These are phyloP conservation scores for Lactifluus subvellereus DNA, from an alignment of 768 basidiomycete genomes.

Conservation along the genomic window DNA sequence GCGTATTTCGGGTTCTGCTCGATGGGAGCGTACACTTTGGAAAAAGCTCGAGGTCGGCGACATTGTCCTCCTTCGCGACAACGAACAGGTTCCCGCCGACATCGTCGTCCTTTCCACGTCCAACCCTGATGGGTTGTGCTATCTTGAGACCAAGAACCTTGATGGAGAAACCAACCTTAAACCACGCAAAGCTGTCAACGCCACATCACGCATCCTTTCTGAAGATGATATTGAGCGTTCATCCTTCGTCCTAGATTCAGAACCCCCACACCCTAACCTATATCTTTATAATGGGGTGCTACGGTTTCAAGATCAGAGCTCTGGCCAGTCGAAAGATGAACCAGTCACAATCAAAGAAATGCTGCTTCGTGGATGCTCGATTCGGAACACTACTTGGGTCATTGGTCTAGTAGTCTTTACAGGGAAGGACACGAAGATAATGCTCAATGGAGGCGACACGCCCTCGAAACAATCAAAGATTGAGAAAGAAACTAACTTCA, in stretches of 20 bases:
- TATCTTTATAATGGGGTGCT: conserved; percentile 87
- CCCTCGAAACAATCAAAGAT: conserved; percentile 98
- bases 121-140: conserved; percentile 87
- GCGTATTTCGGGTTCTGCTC: conserved; percentile 60
- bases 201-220: conserved; percentile 65
- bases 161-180: conserved; percentile 98
- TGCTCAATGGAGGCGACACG: conserved; percentile 87
- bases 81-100: conserved; percentile 96
- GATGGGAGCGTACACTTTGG: conserved; percentile 96
- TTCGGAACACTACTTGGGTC: conserved; percentile 89
- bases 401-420: conserved; percentile 94
- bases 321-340: conserved; percentile 53
- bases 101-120: conserved; percentile 90
- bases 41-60: conserved; percentile 99
- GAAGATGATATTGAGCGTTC: conserved; percentile 91
- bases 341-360: conserved; percentile 87
- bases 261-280: conserved; percentile 89
- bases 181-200: conserved; percentile 67
- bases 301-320: conserved; percentile 55
- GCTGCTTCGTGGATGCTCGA: conserved; percentile 81
- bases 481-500: conserved; percentile 97
- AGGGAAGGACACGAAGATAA: conserved; percentile 87
- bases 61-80: conserved; percentile 80
- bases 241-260: conserved; percentile 84
- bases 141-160: conserved; percentile 95